phyloP scores from a whole-genome alignment of 768 basidiomycete genomes.

The Galerina marginata region DNA sequence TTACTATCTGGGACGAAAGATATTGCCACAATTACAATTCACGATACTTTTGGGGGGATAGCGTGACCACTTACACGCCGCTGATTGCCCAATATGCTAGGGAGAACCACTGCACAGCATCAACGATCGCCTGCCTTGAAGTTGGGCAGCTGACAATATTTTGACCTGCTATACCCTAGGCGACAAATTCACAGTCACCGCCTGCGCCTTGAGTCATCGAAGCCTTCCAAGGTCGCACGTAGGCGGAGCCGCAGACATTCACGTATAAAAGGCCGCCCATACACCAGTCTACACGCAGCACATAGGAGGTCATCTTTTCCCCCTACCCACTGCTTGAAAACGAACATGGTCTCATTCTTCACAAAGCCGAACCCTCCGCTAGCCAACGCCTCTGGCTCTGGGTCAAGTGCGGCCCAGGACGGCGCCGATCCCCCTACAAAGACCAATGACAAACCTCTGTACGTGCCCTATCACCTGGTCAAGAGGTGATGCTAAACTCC shows the following conservation, averaged over 20 bases:
- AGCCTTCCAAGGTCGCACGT: no score
- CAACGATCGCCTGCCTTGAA: not conserved
- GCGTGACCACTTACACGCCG: not conserved
- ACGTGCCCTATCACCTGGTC: not conserved
- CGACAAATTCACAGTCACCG: no score
- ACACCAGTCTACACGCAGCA: no score
- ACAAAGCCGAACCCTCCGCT: not conserved
- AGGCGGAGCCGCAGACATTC: no score
- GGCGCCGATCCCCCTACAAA: slow-evolving; percentile 3
- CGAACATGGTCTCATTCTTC: slow-evolving; percentile 4
- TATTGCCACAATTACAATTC: no score
- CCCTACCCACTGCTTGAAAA: no score
- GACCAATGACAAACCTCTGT: slow-evolving; percentile 17
- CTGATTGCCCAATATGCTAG: no score
- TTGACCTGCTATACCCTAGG: no score
- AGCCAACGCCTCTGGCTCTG: not conserved
- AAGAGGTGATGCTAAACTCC: not conserved
- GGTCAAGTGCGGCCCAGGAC: not conserved
- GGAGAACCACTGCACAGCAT: not conserved
- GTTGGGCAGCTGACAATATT: not conserved
- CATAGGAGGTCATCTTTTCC: no score
- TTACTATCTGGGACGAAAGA: no score
- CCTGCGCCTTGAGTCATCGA: not conserved
- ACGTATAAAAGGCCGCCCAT: no score
- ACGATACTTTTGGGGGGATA: no score